Evolutionary conservation across 768 basidiomycete genomes (phyloP).

Genomic region (Terana coerulea): DNA sequence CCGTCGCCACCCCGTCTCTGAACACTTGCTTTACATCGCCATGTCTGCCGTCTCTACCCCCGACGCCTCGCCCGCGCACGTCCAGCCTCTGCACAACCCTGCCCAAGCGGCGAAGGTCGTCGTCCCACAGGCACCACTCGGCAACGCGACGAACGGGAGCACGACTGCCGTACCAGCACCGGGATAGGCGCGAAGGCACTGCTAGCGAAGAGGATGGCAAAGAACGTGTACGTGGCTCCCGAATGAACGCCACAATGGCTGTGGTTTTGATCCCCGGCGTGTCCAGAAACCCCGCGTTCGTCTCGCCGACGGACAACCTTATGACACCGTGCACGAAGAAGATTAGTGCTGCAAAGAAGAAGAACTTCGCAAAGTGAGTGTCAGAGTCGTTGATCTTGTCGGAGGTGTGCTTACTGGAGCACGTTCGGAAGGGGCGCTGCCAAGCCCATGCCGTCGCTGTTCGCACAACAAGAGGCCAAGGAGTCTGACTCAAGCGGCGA

Average conservation of each 20-base stretch:
- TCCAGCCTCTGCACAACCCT: slow-evolving; percentile 86
- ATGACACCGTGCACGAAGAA: slow-evolving; percentile 94
- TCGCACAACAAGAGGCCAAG: slow-evolving; percentile 39
- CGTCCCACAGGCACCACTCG: slow-evolving; percentile 76
- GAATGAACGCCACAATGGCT: slow-evolving; percentile 9
- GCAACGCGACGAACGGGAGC: slow-evolving; percentile 54
- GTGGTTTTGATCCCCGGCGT: slow-evolving; percentile 9
- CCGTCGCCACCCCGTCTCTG: slow-evolving; percentile 27
- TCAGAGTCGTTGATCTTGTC: background rate
- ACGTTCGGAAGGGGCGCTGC: slow-evolving; percentile 43
- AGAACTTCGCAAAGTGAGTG: slow-evolving; percentile 84
- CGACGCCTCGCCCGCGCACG: slow-evolving; percentile 59
- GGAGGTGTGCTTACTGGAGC: background rate
- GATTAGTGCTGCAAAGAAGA: slow-evolving; percentile 86
- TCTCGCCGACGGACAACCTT: slow-evolving; percentile 94
- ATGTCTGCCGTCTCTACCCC: slow-evolving; percentile 58
- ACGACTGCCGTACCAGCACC: slow-evolving; percentile 53
- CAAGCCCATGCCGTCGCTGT: slow-evolving; percentile 59
- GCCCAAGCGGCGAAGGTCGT: slow-evolving; percentile 74
- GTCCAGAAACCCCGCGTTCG: slow-evolving; percentile 75
- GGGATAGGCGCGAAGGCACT: slow-evolving; percentile 90
- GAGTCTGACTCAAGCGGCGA: slow-evolving; percentile 29
- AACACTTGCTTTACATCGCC: too few species aligned
- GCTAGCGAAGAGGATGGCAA: slow-evolving; percentile 90
- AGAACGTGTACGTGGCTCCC: slow-evolving; percentile 61